These are phyloP conservation scores for Brettanomyces bruxellensis DNA, from an alignment of 805 yeast species.

Conservation along the genomic window DNA sequence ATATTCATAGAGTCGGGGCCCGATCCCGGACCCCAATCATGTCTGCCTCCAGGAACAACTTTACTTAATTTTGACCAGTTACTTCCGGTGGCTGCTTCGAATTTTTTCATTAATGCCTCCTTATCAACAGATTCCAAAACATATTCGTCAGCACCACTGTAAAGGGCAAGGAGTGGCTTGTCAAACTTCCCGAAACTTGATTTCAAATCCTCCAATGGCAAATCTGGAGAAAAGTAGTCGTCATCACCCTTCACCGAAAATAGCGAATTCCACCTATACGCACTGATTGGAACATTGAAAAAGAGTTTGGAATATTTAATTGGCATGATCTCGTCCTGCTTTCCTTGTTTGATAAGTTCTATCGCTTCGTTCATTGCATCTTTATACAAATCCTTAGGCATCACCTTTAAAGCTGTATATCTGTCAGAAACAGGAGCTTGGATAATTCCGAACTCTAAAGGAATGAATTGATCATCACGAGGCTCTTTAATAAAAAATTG, in stretches of 20 bases:
- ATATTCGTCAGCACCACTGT: conserved; percentile 56
- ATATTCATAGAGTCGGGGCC: conserved; percentile 10
- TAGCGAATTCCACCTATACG: conserved; percentile 65
- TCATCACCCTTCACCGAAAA: conserved; percentile 58
- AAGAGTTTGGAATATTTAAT: conserved; percentile 34
- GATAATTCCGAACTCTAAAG: conserved; percentile 48
- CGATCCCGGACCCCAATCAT: conserved; percentile 39
- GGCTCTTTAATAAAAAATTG: conserved; percentile 41
- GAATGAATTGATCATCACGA: conserved; percentile 4
- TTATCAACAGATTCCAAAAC: conserved; percentile 48
- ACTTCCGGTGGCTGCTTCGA: conserved; percentile 35
- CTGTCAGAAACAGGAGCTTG: conserved; percentile 75
- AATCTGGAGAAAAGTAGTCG: conserved; percentile 59
- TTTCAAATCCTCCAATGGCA: conserved; percentile 32
- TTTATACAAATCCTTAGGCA: conserved; percentile 11
- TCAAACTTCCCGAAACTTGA: conserved; percentile 47
- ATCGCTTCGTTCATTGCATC: conserved; percentile 23
- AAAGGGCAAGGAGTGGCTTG: conserved; percentile 43
- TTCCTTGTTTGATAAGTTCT: conserved; percentile 34
- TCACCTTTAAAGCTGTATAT: conserved; percentile 28
- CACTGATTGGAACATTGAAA: conserved; percentile 53
- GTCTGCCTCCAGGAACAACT: conserved; percentile 49
- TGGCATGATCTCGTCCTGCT: conserved; percentile 43
- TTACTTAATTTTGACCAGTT: conserved; percentile 48
- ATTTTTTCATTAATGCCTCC: conserved; percentile 33